phyloP scores from a whole-genome alignment of 2,329 filamentous ascomycete species.

The Penicillium sp. region DNA sequence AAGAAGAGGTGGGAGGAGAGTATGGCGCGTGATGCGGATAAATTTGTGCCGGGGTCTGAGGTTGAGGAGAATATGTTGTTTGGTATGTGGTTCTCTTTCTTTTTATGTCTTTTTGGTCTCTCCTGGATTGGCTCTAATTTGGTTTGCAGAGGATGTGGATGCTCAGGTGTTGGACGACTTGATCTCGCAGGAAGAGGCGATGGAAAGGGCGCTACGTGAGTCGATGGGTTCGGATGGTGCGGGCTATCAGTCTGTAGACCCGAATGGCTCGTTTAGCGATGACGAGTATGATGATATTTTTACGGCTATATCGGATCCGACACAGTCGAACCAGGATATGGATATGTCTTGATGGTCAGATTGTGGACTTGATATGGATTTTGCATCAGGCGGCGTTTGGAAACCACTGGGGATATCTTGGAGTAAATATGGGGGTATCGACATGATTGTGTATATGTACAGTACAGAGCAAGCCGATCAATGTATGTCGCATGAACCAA shows the following conservation, averaged over 20 bases:
- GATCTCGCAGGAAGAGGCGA: constrained; percentile 31
- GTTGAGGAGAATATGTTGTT: constrained; percentile 24
- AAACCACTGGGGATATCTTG: constrained; percentile 7
- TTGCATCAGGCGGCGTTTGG: constrained; percentile 18
- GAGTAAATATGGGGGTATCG: constrained; percentile 29
- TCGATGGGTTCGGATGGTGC: constrained; percentile 5
- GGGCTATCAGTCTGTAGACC: not conserved
- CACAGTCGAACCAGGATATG: constrained; percentile 30
- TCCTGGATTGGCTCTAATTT: not conserved
- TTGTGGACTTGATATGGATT: constrained; percentile 2
- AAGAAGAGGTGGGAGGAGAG: constrained; percentile 37
- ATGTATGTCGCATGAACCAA: constrained; percentile 10
- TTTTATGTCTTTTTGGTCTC: constrained; percentile 1
- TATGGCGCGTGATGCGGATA: constrained; percentile 33
- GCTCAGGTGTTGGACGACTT: constrained; percentile 32
- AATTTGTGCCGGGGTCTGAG: constrained; percentile 18
- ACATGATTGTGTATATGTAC: constrained; percentile 27
- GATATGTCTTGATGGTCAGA: constrained; percentile 32
- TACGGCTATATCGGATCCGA: constrained; percentile 56
- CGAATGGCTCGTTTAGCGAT: constrained; percentile 39
- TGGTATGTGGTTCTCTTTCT: constrained; percentile 17
- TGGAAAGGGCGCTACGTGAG: constrained; percentile 29
- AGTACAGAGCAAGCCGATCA: constrained; percentile 20
- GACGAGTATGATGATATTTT: constrained; percentile 61
- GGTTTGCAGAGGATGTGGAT: constrained; percentile 23